phyloP scores from a whole-genome alignment of 208 protist species.

The Trypanosoma platydactyli region DNA sequence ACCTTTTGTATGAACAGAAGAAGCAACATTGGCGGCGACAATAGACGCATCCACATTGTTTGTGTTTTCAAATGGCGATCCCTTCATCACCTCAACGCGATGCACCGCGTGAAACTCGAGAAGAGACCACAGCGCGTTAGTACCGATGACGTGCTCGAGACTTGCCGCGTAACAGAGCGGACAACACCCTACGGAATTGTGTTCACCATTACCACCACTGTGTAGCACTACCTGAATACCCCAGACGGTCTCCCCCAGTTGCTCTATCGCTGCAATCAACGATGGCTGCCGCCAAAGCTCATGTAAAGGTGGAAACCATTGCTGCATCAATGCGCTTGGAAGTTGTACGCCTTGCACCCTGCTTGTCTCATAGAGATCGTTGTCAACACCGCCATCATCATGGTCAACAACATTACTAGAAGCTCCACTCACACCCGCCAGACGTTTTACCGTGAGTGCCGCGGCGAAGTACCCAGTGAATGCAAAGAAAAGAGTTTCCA shows the following conservation, averaged over 20 bases:
- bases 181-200: constrained; percentile 24
- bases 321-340: background rate
- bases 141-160: constrained; percentile 41
- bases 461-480: constrained; percentile 25
- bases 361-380: background rate
- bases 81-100: background rate
- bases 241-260: constrained; percentile 35
- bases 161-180: constrained; percentile 61
- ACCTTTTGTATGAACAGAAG: background rate
- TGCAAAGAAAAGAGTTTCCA: constrained; percentile 15
- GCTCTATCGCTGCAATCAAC: constrained; percentile 48
- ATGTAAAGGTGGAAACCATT: constrained; percentile 22
- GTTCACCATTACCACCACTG: background rate
- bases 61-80: background rate
- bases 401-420: background rate
- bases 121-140: constrained; percentile 40
- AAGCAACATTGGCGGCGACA: background rate
- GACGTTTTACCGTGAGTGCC: constrained; percentile 1
- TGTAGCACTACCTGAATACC: constrained; percentile 30
- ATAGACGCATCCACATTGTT: background rate
- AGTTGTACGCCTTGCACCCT: background rate
- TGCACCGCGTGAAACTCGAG: constrained; percentile 17
- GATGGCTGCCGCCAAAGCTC: constrained; percentile 63
- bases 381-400: background rate
- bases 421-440: background rate